Evolutionary conservation across 1,139 yeast genomes (phyloP).

Genomic region (Pichia sp.): DNA sequence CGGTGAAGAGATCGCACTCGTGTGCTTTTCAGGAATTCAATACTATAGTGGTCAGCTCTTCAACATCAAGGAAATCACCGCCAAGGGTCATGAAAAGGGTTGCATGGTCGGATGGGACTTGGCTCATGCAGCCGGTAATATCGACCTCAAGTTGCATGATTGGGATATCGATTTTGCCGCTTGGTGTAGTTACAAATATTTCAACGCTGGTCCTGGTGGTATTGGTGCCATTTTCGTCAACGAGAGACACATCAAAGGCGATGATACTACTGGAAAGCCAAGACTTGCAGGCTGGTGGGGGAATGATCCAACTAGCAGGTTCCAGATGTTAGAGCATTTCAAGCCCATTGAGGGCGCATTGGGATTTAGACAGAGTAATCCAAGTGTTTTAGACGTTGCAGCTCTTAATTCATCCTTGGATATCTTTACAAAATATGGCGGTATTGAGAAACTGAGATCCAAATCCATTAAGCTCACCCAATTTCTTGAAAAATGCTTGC

Average conservation of each 20-base stretch:
- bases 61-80: constrained; percentile 63
- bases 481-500: constrained; percentile 44
- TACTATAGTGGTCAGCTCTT: constrained; percentile 88
- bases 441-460: constrained; percentile 47
- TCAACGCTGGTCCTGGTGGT: constrained; percentile 90
- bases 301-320: constrained; percentile 59
- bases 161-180: constrained; percentile 93
- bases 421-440: constrained; percentile 55
- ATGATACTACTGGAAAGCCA: constrained; percentile 38
- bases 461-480: constrained; percentile 55
- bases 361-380: constrained; percentile 89
- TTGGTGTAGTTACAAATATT: constrained; percentile 89
- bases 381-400: constrained; percentile 78
- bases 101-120: constrained; percentile 88
- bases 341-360: constrained; percentile 78
- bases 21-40: constrained; percentile 83
- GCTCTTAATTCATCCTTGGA: constrained; percentile 62
- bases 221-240: constrained; percentile 80
- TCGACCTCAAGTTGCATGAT: constrained; percentile 65
- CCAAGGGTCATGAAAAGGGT: constrained; percentile 44
- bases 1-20: constrained; percentile 61
- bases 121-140: constrained; percentile 93
- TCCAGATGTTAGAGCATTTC: constrained; percentile 72
- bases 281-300: constrained; percentile 99
- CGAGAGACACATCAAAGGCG: constrained; percentile 33